Evolutionary conservation across 192 early-diverging fungal species (phyloP).

Genomic region (Linnemannia zychae): DNA sequence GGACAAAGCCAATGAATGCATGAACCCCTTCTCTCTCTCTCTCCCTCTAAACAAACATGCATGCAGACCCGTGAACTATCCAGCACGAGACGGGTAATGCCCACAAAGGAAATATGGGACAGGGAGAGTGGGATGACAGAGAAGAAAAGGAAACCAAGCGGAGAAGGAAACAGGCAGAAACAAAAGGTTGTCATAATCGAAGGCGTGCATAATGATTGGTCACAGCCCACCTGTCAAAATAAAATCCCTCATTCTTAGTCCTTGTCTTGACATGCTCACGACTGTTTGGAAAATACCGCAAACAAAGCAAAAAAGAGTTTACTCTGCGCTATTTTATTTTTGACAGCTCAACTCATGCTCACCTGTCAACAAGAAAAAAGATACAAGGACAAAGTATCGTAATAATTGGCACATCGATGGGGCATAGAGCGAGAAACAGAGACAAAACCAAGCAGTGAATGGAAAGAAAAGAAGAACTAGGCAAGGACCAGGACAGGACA

Average conservation of each 20-base stretch:
- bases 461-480: background rate
- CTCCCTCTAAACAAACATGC: background rate
- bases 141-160: background rate
- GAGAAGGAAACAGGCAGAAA: constrained; percentile 1
- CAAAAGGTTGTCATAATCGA: background rate
- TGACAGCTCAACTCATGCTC: background rate
- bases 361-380: background rate
- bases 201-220: background rate
- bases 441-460: too few species aligned
- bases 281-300: background rate
- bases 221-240: background rate
- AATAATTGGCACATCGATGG: too few species aligned
- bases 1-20: background rate
- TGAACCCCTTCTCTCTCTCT: background rate
- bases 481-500: background rate
- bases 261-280: background rate
- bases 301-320: background rate
- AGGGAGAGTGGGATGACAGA: background rate
- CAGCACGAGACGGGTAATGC: background rate
- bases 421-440: too few species aligned
- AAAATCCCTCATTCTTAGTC: background rate
- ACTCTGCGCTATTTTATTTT: constrained; percentile 2
- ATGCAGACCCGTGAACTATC: background rate
- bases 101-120: background rate
- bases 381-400: background rate